phyloP scores from a whole-genome alignment of 208 protist genomes.

The Wallacemonas rigidus region DNA sequence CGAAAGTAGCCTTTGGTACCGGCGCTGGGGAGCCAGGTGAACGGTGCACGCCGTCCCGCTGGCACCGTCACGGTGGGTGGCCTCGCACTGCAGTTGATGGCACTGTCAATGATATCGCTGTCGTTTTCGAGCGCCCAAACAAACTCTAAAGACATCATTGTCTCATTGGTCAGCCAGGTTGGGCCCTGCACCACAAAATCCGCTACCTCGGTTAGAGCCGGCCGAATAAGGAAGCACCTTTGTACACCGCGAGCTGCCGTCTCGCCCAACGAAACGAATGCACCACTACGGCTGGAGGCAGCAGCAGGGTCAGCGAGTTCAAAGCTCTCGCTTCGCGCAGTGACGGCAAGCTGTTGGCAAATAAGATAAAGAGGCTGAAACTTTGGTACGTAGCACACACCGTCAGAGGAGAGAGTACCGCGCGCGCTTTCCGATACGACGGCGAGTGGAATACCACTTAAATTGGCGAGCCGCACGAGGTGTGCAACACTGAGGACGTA shows the following conservation, averaged over 20 bases:
- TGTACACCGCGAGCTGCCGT: neutral
- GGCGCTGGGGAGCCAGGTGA: conserved; percentile 3
- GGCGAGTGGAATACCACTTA: neutral
- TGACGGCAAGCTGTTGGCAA: neutral
- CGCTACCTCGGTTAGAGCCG: neutral
- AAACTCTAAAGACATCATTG: neutral
- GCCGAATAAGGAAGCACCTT: conserved; percentile 6
- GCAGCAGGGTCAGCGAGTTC: conserved; percentile 39
- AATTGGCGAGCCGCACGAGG: neutral
- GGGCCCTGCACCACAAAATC: conserved; percentile 13
- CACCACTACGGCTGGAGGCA: conserved; percentile 37
- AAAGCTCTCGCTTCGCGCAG: neutral
- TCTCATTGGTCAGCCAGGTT: conserved; percentile 13
- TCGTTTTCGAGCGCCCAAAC: neutral
- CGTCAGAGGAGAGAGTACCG: conserved; percentile 2
- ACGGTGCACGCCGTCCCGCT: neutral
- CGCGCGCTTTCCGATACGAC: conserved; percentile 1
- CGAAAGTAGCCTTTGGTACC: conserved; percentile 12
- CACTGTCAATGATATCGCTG: neutral
- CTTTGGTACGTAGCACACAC: conserved; percentile 43
- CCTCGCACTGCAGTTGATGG: too few species aligned
- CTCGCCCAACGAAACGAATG: conserved; percentile 31
- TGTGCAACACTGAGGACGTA: neutral
- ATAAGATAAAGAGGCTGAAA: conserved; percentile 47
- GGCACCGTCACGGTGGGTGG: neutral